phyloP scores from a whole-genome alignment of 805 yeast genomes.

The Starmerella riodocensis region DNA sequence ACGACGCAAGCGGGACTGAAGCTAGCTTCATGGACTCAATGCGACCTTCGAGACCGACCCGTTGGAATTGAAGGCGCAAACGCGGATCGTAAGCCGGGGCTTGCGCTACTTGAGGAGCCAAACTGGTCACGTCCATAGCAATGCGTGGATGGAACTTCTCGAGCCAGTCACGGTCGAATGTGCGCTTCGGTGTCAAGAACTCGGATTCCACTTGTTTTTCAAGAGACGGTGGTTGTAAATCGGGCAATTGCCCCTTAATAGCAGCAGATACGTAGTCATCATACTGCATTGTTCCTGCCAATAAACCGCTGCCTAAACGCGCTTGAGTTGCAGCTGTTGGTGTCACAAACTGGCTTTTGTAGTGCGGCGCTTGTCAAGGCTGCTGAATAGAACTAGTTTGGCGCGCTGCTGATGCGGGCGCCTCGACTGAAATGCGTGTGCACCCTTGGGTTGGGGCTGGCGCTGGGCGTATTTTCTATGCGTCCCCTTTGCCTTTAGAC shows the following conservation, averaged over 20 bases:
- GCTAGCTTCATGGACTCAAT: constrained; percentile 54
- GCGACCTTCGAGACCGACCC: constrained; percentile 63
- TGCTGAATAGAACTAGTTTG: too few species aligned
- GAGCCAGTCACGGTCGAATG: constrained; percentile 56
- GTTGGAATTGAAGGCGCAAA: constrained; percentile 50
- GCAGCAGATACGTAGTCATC: background rate
- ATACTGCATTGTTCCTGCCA: too few species aligned
- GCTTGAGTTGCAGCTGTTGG: too few species aligned
- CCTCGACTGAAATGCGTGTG: too few species aligned
- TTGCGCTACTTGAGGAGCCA: constrained; percentile 38
- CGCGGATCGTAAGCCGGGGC: constrained; percentile 52
- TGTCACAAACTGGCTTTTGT: too few species aligned
- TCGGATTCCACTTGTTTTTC: constrained; percentile 27
- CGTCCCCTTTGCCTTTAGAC: too few species aligned
- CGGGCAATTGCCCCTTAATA: background rate
- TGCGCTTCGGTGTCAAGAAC: constrained; percentile 49
- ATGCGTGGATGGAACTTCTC: constrained; percentile 39
- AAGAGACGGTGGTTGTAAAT: background rate
- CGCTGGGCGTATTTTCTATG: too few species aligned
- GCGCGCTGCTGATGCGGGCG: too few species aligned
- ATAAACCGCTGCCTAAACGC: too few species aligned
- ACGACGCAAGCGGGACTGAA: constrained; percentile 34
- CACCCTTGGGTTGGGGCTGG: too few species aligned
- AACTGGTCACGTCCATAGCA: constrained; percentile 24
- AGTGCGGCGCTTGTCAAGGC: too few species aligned